Conservation (phyloP, 108 stramenopile species). For the Pelagomonas calceolata region DNA sequence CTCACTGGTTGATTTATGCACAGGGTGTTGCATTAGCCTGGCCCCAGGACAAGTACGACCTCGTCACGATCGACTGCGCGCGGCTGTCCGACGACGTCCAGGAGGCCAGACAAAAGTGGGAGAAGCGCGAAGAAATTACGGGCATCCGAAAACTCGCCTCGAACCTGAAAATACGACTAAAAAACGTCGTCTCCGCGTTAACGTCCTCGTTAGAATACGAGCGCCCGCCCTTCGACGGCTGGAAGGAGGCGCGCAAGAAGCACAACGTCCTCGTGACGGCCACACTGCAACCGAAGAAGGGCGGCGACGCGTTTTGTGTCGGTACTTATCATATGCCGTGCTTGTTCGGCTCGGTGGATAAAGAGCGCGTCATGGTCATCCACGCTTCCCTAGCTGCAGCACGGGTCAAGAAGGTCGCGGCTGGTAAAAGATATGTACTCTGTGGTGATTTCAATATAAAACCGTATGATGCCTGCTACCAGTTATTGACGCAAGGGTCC, state of each 20-base stretch:
- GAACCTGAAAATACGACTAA: no score
- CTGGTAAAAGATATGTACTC: constrained; percentile 24
- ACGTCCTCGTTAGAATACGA: background rate
- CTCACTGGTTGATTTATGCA: no score
- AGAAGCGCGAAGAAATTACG: no score
- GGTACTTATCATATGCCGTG: constrained; percentile 49
- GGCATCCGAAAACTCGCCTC: no score
- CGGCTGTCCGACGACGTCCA: constrained; percentile 31
- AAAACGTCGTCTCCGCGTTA: background rate
- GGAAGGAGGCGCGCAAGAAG: constrained; percentile 13
- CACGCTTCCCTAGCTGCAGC: constrained; percentile 13
- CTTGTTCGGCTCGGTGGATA: constrained; percentile 18
- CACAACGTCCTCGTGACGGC: constrained; percentile 14
- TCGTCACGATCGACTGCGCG: constrained; percentile 15
- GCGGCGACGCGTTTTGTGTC: constrained; percentile 9
- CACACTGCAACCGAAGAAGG: background rate
- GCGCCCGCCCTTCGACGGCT: constrained; percentile 7
- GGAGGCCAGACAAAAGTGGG: background rate
- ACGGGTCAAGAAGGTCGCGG: constrained; percentile 1
- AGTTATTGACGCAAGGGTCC: constrained; percentile 28
- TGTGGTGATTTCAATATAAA: constrained; percentile 46
- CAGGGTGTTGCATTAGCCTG: constrained; percentile 25
- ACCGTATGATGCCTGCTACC: constrained; percentile 31
- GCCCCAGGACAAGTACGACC: constrained; percentile 8
- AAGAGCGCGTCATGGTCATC: constrained; percentile 10